These are phyloP conservation scores for Hymenoscyphus occultus DNA, from an alignment of 2,329 filamentous ascomycete species.

Conservation along the genomic window DNA sequence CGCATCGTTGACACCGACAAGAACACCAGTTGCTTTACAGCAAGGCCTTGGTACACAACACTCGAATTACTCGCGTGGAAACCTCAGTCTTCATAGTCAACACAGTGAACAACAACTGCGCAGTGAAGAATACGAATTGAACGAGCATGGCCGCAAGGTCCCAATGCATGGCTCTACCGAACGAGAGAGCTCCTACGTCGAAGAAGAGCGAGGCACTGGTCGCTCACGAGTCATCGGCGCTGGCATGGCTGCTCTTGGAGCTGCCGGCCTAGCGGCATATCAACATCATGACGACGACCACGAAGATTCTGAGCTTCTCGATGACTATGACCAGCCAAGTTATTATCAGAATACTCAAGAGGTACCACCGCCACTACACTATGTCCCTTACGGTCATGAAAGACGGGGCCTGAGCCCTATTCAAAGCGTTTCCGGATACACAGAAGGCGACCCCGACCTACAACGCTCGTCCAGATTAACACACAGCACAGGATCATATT, in stretches of 20 bases:
- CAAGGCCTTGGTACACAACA: conserved; percentile 65
- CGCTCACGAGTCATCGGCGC: conserved; percentile 25
- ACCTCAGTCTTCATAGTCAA: conserved; percentile 45
- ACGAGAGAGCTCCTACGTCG: conserved; percentile 28
- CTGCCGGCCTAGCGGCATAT: conserved; percentile 40
- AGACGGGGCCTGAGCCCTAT: conserved; percentile 80
- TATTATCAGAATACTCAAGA: conserved; percentile 47
- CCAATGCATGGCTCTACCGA: conserved; percentile 29
- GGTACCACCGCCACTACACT: conserved; percentile 61
- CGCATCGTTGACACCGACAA: conserved; percentile 59
- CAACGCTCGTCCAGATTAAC: conserved; percentile 57
- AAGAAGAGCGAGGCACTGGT: conserved; percentile 35
- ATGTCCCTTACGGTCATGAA: conserved; percentile 66
- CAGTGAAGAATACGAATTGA: conserved; percentile 34
- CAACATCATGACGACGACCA: conserved; percentile 36
- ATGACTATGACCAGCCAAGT: conserved; percentile 40
- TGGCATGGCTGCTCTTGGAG: conserved; percentile 34
- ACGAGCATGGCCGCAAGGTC: conserved; percentile 37
- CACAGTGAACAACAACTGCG: conserved; percentile 46
- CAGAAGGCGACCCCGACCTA: conserved; percentile 60
- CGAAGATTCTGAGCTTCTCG: conserved; percentile 30
- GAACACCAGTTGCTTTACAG: conserved; percentile 55
- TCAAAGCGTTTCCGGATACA: conserved; percentile 87
- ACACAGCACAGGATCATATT: conserved; percentile 53
- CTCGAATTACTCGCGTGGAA: conserved; percentile 42